phyloP scores from a whole-genome alignment of 2,329 filamentous ascomycete species.

The Chaetomium olivaceum region DNA sequence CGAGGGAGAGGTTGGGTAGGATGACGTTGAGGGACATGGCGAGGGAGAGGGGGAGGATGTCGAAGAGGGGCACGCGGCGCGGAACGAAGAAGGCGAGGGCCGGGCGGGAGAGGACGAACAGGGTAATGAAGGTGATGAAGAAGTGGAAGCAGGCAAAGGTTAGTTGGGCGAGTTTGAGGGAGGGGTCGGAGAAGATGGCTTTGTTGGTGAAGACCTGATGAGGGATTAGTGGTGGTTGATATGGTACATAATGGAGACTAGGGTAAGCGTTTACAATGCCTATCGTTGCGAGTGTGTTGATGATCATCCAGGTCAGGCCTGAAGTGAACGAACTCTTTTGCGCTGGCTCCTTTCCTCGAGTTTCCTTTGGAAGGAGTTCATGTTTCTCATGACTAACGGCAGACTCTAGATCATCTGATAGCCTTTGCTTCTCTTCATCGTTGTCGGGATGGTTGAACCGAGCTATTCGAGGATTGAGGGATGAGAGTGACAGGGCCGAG shows the following conservation, averaged over 20 bases:
- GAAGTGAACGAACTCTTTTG: constrained; percentile 40
- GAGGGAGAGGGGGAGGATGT: constrained; percentile 64
- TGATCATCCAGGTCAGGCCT: constrained; percentile 56
- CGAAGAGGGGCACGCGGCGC: constrained; percentile 53
- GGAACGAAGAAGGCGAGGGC: constrained; percentile 60
- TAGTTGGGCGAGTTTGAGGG: constrained; percentile 62
- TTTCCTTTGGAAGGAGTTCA: constrained; percentile 42
- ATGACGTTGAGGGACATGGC: constrained; percentile 71
- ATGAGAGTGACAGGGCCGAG: background rate
- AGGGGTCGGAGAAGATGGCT: constrained; percentile 65
- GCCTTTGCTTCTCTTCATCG: constrained; percentile 38
- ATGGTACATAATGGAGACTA: background rate
- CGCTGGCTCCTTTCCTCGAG: constrained; percentile 36
- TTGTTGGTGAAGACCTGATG: constrained; percentile 68
- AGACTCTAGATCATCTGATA: constrained; percentile 42
- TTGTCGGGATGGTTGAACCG: constrained; percentile 29
- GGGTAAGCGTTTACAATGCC: constrained; percentile 53
- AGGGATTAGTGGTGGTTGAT: constrained; percentile 20
- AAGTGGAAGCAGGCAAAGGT: constrained; percentile 71
- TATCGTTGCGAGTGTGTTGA: constrained; percentile 64
- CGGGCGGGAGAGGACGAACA: constrained; percentile 62
- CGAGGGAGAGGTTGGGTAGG: constrained; percentile 66
- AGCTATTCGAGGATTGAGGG: background rate
- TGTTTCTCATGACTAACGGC: constrained; percentile 44
- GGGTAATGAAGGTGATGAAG: constrained; percentile 62